Evolutionary conservation across 306 rosid species (phyloP), one percentile per base, ranked within the genome.

Genomic region (Fagus crenata): DNA sequence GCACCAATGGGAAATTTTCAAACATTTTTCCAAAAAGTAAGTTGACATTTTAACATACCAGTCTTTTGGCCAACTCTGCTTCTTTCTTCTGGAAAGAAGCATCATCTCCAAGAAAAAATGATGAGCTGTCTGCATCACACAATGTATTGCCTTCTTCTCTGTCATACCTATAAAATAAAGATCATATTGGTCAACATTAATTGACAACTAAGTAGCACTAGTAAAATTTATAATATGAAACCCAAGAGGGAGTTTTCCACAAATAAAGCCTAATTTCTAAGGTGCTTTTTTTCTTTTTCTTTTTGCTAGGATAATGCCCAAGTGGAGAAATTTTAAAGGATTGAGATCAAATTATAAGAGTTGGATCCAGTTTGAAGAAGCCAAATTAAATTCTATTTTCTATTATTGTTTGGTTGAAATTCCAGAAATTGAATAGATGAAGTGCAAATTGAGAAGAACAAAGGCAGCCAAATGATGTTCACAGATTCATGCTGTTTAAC

Each of bases 11-110:
- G 59, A 49, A 53, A 54, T 67, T 32, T 71, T 71, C n/a, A 70
- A 28, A 46, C 37, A 67, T 7, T 46, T 22, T 22, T 68, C 64
- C 79, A 69, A 59, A 36, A 71, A 60, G 72, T 17, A 64, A 43
- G 7, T 3, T 67, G 79, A 39, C 36, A 76, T 40, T 17, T 67
- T 59, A 42, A 81, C 77, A 54, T 92, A 95, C 98, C 97, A 95
- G 88, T 83, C 90, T 88, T 88, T 90, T 95, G 71, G 98, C 97
- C 84, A 95, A 82, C 84, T 95, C 98, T 18, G 97, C 97, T 87
- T 95, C 98, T 85, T 92, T 95, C 89, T 95, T 95, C 89, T 95
- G 96, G 81, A 90, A 85, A 39, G 97, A 86, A 86, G 93, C 93
- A 68, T 92, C 98, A 4, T 95, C 96, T 63, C 96, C 98, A 53